Evolutionary conservation across 2,329 filamentous ascomycete genomes (phyloP).

Genomic region (Colletotrichum karsti): DNA sequence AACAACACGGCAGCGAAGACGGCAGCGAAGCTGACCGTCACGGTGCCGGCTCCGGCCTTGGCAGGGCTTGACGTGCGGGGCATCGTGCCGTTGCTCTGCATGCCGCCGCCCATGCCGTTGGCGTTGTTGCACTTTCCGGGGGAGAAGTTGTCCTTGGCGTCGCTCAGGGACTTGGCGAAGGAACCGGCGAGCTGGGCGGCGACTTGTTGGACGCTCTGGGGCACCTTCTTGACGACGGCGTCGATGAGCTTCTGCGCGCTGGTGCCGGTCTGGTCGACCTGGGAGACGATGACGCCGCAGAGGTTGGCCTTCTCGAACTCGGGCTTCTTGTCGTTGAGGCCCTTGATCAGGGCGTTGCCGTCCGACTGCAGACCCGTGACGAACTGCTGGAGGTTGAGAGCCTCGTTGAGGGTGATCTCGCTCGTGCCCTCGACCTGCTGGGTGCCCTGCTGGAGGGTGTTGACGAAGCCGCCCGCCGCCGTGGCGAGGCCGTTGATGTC

Average conservation of each 20-base stretch:
- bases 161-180: conserved; percentile 34
- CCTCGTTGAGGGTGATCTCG: conserved; percentile 31
- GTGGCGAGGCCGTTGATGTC: conserved; percentile 30
- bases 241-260: conserved; percentile 38
- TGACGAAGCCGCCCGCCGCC: conserved; percentile 32
- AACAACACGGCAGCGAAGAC: conserved; percentile 12
- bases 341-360: conserved; percentile 33
- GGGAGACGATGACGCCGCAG: conserved; percentile 35
- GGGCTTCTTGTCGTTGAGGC: conserved; percentile 38
- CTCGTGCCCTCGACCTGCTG: conserved; percentile 18
- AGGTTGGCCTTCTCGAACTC: conserved; percentile 37
- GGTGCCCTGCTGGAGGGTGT: conserved; percentile 29
- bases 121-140: conserved; percentile 37
- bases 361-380: conserved; percentile 35
- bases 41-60: background rate
- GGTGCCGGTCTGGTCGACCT: conserved; percentile 34
- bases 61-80: background rate
- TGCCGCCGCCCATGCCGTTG: conserved; percentile 30
- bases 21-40: conserved; percentile 10
- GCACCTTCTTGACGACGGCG: conserved; percentile 39
- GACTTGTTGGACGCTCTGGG: conserved; percentile 36
- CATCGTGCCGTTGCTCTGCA: conserved; percentile 30
- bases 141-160: conserved; percentile 35
- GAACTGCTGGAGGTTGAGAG: conserved; percentile 27
- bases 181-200: conserved; percentile 35